Base-by-base conservation (phyloP, 148 eudicot genomes). In the Rhododendron molle region DNA sequence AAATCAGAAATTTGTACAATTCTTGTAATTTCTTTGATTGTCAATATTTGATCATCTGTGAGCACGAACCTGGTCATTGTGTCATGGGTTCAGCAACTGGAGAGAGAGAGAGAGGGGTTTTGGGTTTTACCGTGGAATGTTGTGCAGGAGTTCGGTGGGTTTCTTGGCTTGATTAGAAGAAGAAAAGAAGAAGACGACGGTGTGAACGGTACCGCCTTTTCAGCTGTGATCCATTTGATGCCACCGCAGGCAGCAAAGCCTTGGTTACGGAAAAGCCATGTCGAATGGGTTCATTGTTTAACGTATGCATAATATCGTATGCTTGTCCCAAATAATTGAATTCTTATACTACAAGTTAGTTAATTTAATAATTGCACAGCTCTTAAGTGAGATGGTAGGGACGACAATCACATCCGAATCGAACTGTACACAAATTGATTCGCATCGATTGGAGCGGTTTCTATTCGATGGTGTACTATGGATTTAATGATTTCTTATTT, bases 31-130 rank as follows among this genome's bases (percentile, higher is more conserved):
- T 26, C 15, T 40, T 18, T 47, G 36, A 44, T 83, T 69, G 84
- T n/a, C 9, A 82, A 71, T 46, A 1, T 47, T 18, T 36, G 32
- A 21, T 36, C 12, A 34, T 32, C 44, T 26, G 23, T 65, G 5
- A 8, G 47, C 72, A 65, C 65, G 58, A 78, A 79, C 84, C 84
- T 85, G 76, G 78, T 15, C 65, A 80, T 58, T 34, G 34, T 34
- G 72, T 52, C 58, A 74, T 47, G n/a, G 16, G 72, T 84, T 36
- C 5, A 14, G 78, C 26, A 6, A 15, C 49, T 47, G 79, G 28
- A 18, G 43, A 43, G 52, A 52, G 65, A 56, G 49, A 73, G 36
- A 58, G 85, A n/a, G 81, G 7, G 78, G 73, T 32, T 32, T 26
- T 36, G 11, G 85, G 34, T 11, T 72, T 73, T 49, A 0, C 11